Evolutionary conservation across 2,329 filamentous ascomycete genomes (phyloP).

Genomic region (Lecanicillium sp.): DNA sequence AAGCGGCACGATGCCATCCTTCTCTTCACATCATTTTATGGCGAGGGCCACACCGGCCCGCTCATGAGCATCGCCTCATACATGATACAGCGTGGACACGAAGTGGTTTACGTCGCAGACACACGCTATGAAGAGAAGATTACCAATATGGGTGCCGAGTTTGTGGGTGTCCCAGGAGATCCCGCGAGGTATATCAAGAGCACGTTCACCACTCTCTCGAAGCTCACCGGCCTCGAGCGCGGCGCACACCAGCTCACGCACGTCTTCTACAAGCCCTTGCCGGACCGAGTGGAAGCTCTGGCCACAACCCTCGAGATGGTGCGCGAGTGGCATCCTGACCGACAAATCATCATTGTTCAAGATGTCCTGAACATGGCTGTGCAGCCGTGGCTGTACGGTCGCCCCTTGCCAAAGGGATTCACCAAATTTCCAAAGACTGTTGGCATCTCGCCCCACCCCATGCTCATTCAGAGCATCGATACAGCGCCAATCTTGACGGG

Average conservation of each 20-base stretch:
- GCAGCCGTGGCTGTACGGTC: slow-evolving; percentile 28
- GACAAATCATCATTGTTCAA: slow-evolving; percentile 34
- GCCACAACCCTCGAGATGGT: slow-evolving; percentile 23
- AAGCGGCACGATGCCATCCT: too few species aligned
- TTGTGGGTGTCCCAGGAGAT: slow-evolving; percentile 15
- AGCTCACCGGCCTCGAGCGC: slow-evolving; percentile 1
- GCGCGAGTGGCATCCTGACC: slow-evolving; percentile 20
- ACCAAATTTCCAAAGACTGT: slow-evolving; percentile 26
- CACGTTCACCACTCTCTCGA: slow-evolving; percentile 12
- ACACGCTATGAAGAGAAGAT: slow-evolving; percentile 25
- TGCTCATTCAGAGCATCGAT: slow-evolving; percentile 28
- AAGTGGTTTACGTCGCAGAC: slow-evolving; percentile 33
- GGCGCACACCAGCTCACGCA: slow-evolving; percentile 4
- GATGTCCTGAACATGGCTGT: slow-evolving; percentile 31
- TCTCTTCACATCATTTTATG: slow-evolving; percentile 11
- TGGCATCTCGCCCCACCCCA: slow-evolving; percentile 29
- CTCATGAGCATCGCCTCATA: slow-evolving; percentile 25
- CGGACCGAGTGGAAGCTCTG: slow-evolving; percentile 16
- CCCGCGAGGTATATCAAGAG: slow-evolving; percentile 13
- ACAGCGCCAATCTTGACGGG: slow-evolving; percentile 29
- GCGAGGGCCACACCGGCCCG: slow-evolving; percentile 23
- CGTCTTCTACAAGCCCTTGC: slow-evolving; percentile 24
- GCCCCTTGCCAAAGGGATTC: slow-evolving; percentile 29
- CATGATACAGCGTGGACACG: slow-evolving; percentile 30
- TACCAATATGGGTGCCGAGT: slow-evolving; percentile 28